Percentiles rank a stretch among this genome's conserved stretches.
phyloP scores from a whole-genome alignment of 768 basidiomycete species.

The Leccinum disarticulatum region DNA sequence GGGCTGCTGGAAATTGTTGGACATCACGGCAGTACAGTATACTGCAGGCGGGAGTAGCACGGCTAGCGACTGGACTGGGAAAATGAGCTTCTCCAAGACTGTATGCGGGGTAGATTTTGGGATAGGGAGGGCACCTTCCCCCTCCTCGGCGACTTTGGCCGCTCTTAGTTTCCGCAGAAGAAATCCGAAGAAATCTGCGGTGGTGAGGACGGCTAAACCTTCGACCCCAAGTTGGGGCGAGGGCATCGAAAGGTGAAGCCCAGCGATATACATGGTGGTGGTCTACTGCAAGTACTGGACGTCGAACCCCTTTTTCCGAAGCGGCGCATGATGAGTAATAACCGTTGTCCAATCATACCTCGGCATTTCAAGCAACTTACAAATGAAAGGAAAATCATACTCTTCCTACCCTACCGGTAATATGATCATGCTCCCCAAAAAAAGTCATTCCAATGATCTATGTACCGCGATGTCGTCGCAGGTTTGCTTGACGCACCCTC shows the following conservation, averaged over 20 bases:
- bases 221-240: constrained; percentile 19
- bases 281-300: constrained; percentile 17
- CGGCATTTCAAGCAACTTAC: too few species aligned
- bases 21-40: constrained; percentile 27
- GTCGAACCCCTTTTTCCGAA: constrained; percentile 15
- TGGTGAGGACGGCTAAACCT: constrained; percentile 26
- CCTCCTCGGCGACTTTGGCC: constrained; percentile 1
- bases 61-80: constrained; percentile 28
- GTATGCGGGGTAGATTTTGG: constrained; percentile 14
- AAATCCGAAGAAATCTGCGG: constrained; percentile 25
- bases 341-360: not conserved
- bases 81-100: constrained; percentile 28
- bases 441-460: too few species aligned
- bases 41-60: constrained; percentile 26
- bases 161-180: constrained; percentile 11
- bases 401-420: too few species aligned
- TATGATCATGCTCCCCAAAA: too few species aligned
- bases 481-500: too few species aligned
- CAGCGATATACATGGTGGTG: constrained; percentile 29
- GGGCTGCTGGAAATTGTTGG: constrained; percentile 36
- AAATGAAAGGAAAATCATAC: too few species aligned
- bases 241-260: constrained; percentile 15
- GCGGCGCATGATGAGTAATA: constrained; percentile 17
- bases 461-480: too few species aligned
- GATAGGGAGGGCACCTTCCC: constrained; percentile 20